Base-by-base conservation (phyloP, 257 asterid species). In the Anisodus acutangulus region DNA sequence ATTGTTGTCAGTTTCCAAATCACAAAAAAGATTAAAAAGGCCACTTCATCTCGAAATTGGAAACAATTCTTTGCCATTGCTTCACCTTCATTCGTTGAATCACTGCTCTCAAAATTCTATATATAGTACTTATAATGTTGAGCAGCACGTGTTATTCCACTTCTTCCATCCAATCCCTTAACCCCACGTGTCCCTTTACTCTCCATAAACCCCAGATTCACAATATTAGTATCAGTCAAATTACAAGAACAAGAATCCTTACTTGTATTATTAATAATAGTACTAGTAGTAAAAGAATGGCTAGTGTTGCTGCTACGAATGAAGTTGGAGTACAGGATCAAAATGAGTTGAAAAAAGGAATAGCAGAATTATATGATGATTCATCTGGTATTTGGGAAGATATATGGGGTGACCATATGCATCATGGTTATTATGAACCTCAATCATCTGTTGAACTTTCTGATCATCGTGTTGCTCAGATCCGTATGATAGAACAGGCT, bases 341-440 rank as follows among this genome's bases (percentile, higher is more conserved):
- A 69, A 83, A 84, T n/a, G 63, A 85, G 78, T 74, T 97, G 90
- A 89, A 85, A 89, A 93, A 90, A 78, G 98, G 97, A 49, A 97
- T 97, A n/a, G 99, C 98, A 37, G 99, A 97, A 74, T 88, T 97
- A 85, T 97, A 97, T 87, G 98, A 97, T 68, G 94, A 95, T 83
- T 95, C 98, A 3, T 95, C 98, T 8, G 96, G 93, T 9, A 35
- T 93, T 26, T 95, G 98, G 99, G 99, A 97, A 90, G 90, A 92
- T 62, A 85, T 97, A 0, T 97, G 99, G 99, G 99, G 99, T 53
- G 99, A 95, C 84, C 99, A 97, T 87, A 95, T 95, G 98, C 99
- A 97, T 91, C 99, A 97, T 66, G 99, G 99, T 0, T 95, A 87
- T 87, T 97, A 97, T 85, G 92, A 90, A 5, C 91, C 94, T 35